Evolutionary conservation across 176 grass and related monocot species (phyloP).

Genomic region (Oryza rufipogon): DNA sequence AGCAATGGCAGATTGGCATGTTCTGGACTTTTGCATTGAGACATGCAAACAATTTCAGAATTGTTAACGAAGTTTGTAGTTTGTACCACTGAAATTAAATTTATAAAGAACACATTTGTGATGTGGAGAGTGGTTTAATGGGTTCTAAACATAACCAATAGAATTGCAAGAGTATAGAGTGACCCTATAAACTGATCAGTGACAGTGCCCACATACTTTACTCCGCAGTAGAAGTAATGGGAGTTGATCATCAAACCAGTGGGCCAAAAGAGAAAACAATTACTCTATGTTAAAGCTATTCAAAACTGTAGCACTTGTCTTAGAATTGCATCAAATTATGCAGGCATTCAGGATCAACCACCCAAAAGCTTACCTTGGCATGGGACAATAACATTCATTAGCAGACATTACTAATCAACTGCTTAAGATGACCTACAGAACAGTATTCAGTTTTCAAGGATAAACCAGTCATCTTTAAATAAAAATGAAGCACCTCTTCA

Average conservation of each 20-base stretch:
- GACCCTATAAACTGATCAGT: not conserved
- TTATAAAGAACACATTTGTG: not conserved
- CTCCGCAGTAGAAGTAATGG: too few relatives aligned
- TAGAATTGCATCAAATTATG: not conserved
- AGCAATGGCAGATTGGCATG: not conserved
- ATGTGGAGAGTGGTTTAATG: not conserved
- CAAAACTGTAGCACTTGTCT: not conserved
- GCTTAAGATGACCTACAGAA: not conserved
- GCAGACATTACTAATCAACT: not conserved
- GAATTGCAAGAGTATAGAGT: not conserved
- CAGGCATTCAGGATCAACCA: not conserved
- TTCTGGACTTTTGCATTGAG: not conserved
- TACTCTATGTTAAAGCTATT: not conserved
- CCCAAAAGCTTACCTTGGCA: not conserved
- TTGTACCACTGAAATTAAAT: not conserved
- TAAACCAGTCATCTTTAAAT: not conserved
- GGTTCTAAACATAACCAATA: not conserved
- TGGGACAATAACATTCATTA: not conserved
- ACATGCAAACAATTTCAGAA: not conserved
- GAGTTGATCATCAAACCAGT: not conserved
- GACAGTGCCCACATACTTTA: not conserved
- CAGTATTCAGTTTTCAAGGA: not conserved
- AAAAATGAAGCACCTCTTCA: not conserved
- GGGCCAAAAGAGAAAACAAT: not conserved
- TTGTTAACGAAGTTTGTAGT: conserved; percentile 1